Conservation (phyloP, 2,329 filamentous ascomycete genomes). For the Cadophora sp. region DNA sequence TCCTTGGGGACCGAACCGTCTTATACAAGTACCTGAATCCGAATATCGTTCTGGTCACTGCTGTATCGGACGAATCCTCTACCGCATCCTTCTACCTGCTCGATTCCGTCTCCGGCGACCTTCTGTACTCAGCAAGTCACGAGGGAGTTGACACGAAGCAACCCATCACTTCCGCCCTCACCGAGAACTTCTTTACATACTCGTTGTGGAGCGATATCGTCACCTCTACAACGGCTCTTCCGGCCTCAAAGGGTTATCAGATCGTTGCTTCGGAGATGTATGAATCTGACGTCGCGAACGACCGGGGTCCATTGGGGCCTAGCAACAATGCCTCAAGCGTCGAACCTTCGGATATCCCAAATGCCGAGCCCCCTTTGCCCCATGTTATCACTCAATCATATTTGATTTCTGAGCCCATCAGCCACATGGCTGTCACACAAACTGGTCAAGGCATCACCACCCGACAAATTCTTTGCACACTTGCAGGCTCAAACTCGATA, state of each 20-base stretch:
- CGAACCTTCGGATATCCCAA: slow-evolving; percentile 64
- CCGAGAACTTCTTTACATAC: slow-evolving; percentile 96
- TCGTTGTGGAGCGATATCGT: slow-evolving; percentile 71
- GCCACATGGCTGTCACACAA: slow-evolving; percentile 81
- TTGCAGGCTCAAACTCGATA: slow-evolving; percentile 76
- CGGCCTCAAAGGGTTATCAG: slow-evolving; percentile 80
- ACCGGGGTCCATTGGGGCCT: slow-evolving; percentile 79
- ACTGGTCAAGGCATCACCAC: slow-evolving; percentile 92
- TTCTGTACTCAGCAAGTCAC: slow-evolving; percentile 76
- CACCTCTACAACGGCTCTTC: slow-evolving; percentile 61
- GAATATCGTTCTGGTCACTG: slow-evolving; percentile 80
- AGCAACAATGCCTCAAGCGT: slow-evolving; percentile 80
- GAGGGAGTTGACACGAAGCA: slow-evolving; percentile 76
- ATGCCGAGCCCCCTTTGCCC: slow-evolving; percentile 64
- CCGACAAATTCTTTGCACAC: slow-evolving; percentile 79
- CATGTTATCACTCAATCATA: slow-evolving; percentile 82
- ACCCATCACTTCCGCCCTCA: slow-evolving; percentile 77
- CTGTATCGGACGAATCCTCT: slow-evolving; percentile 63
- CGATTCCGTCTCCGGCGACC: slow-evolving; percentile 83
- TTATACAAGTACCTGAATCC: slow-evolving; percentile 97
- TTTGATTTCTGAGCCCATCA: slow-evolving; percentile 80
- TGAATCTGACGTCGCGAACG: slow-evolving; percentile 82
- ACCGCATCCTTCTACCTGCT: slow-evolving; percentile 78
- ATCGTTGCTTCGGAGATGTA: slow-evolving; percentile 88
- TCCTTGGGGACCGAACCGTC: slow-evolving; percentile 89